These are phyloP conservation scores for Fusarium lateritium DNA, from an alignment of 2,329 filamentous ascomycete species.

Conservation along the genomic window DNA sequence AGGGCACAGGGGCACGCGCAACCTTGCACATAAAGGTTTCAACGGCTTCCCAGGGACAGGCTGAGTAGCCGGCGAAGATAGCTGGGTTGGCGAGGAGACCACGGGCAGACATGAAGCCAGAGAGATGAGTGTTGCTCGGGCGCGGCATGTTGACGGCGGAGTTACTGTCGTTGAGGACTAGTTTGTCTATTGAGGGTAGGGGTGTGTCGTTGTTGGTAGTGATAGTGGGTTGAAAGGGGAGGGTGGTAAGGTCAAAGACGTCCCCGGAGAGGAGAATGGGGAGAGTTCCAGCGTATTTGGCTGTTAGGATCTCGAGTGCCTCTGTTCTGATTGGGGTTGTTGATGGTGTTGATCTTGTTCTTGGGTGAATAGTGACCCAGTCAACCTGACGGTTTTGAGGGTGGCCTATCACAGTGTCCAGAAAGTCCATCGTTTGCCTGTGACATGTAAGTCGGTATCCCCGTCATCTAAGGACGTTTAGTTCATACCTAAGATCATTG, in stretches of 20 bases:
- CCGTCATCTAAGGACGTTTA: not conserved
- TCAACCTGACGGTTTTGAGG: slow-evolving; percentile 68
- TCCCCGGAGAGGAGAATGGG: slow-evolving; percentile 80
- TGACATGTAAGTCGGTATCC: not conserved
- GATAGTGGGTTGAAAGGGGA: slow-evolving; percentile 60
- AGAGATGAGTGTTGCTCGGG: slow-evolving; percentile 64
- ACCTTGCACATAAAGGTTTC: slow-evolving; percentile 73
- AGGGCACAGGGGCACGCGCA: slow-evolving; percentile 70
- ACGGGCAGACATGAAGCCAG: slow-evolving; percentile 79
- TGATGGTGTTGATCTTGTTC: slow-evolving; percentile 73
- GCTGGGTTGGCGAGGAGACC: slow-evolving; percentile 78
- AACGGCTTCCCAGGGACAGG: slow-evolving; percentile 74
- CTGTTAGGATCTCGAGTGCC: slow-evolving; percentile 69
- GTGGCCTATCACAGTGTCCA: slow-evolving; percentile 72
- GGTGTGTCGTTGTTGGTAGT: slow-evolving; percentile 46
- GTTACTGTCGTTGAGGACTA: slow-evolving; percentile 47
- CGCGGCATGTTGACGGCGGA: slow-evolving; percentile 33
- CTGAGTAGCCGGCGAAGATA: slow-evolving; percentile 70
- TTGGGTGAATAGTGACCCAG: slow-evolving; percentile 79
- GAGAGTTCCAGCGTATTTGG: slow-evolving; percentile 66
- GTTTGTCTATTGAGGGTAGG: slow-evolving; percentile 47
- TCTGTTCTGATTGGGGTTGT: slow-evolving; percentile 73
- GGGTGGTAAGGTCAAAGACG: slow-evolving; percentile 69
- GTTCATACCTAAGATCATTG: slow-evolving; percentile 68
- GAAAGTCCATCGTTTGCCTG: slow-evolving; percentile 72